Percentiles rank a stretch among this genome's conserved stretches.
Conservation (phyloP, 768 basidiomycete species). For the Psilocybe cyanescens region DNA sequence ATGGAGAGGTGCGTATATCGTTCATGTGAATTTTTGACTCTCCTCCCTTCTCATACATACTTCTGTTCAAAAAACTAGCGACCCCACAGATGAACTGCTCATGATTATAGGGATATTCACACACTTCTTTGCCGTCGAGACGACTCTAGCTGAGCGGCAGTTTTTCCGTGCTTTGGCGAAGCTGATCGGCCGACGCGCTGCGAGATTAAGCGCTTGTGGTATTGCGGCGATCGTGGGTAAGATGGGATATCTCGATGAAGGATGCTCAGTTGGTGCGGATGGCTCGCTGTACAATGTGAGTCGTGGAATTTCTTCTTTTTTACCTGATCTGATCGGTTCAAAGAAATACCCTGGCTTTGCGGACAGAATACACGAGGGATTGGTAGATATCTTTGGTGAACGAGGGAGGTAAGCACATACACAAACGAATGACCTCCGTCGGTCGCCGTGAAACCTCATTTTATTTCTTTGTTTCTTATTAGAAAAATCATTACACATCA, state of each 20-base stretch:
- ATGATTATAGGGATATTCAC: conserved; percentile 98
- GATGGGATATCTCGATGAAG: conserved; percentile 92
- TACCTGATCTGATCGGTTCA: neutral
- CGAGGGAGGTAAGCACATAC: conserved; percentile 74
- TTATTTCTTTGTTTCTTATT: neutral
- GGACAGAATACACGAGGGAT: conserved; percentile 89
- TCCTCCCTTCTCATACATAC: neutral
- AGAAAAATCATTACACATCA: conserved; percentile 80
- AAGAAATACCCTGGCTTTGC: conserved; percentile 94
- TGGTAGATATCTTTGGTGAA: conserved; percentile 95
- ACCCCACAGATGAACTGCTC: conserved; percentile 94
- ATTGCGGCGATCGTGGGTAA: conserved; percentile 96
- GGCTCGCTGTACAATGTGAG: conserved; percentile 94
- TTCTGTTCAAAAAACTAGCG: conserved; percentile 46
- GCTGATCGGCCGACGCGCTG: conserved; percentile 87
- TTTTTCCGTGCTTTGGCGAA: conserved; percentile 96
- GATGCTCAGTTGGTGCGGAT: conserved; percentile 89
- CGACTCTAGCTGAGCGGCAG: conserved; percentile 93
- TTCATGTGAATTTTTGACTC: neutral
- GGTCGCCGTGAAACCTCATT: neutral
- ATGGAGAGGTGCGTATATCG: conserved; percentile 79
- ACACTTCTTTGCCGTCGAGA: conserved; percentile 96
- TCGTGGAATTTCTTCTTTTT: conserved; percentile 10
- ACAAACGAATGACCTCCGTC: neutral
- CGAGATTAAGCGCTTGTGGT: conserved; percentile 90